These are phyloP conservation scores for Pestalotiopsis sp. DNA, from an alignment of 2,329 filamentous ascomycete species.

Conservation along the genomic window DNA sequence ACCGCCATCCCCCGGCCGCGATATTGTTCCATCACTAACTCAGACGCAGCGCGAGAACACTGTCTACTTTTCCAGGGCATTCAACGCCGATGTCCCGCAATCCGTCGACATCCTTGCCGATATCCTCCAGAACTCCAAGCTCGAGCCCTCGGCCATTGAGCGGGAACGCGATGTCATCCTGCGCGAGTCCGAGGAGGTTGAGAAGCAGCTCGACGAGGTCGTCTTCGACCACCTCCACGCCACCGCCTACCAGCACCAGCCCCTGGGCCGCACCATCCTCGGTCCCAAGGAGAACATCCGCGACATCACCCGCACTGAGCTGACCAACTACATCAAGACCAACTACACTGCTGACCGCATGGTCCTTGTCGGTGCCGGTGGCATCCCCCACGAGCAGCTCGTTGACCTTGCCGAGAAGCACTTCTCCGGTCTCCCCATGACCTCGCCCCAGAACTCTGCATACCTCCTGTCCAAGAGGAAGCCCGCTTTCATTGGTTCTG, in stretches of 20 bases:
- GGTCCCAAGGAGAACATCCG: slow-evolving; percentile 98
- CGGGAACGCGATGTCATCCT: slow-evolving; percentile 98
- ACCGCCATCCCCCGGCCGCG: background rate
- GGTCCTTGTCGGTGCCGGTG: slow-evolving; percentile 95
- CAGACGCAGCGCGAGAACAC: slow-evolving; percentile 85
- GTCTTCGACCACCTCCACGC: slow-evolving; percentile 99
- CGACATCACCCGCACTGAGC: slow-evolving; percentile 88
- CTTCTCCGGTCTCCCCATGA: slow-evolving; percentile 77
- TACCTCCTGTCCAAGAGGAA: slow-evolving; percentile 79
- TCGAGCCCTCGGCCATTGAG: slow-evolving; percentile 90
- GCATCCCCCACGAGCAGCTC: slow-evolving; percentile 89
- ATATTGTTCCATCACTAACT: slow-evolving; percentile 13
- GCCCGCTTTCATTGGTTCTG: slow-evolving; percentile 95
- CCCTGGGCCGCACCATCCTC: slow-evolving; percentile 94
- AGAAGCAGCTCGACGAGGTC: slow-evolving; percentile 99
- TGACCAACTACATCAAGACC: slow-evolving; percentile 96
- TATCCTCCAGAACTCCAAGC: slow-evolving; percentile 99
- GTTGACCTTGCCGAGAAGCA: slow-evolving; percentile 96
- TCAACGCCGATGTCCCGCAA: slow-evolving; percentile 95
- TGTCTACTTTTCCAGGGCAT: slow-evolving; percentile 99
- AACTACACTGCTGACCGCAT: slow-evolving; percentile 99
- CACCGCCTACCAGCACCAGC: slow-evolving; percentile 95
- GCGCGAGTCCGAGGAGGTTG: slow-evolving; percentile 97
- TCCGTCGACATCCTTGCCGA: slow-evolving; percentile 98
- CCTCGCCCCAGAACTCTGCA: slow-evolving; percentile 72